Percentiles rank a stretch among this genome's conserved stretches.
Conservation (phyloP, 495 filamentous ascomycete genomes). For the Geopyxis carbonaria region DNA sequence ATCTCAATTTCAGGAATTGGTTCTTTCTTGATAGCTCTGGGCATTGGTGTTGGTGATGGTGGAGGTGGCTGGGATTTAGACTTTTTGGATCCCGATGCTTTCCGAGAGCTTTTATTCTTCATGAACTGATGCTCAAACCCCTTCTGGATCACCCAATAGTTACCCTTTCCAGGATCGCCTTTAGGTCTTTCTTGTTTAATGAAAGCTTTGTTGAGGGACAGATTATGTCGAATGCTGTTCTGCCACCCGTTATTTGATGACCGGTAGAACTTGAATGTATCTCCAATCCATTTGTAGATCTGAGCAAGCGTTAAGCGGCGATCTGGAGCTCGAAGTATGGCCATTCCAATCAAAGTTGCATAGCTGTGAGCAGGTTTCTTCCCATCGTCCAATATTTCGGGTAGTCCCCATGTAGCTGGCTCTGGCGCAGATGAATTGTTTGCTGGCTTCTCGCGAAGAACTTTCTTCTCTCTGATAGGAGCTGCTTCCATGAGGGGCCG, state of each 20-base stretch:
- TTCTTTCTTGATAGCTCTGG: background rate
- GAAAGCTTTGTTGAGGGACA: conserved; percentile 96
- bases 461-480: conserved; percentile 51
- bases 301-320: conserved; percentile 80
- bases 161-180: conserved; percentile 95
- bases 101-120: conserved; percentile 57
- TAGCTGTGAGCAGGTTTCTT: conserved; percentile 83
- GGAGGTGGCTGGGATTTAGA: background rate
- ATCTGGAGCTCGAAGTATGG: conserved; percentile 72
- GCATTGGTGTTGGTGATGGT: background rate
- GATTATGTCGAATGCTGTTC: conserved; percentile 95
- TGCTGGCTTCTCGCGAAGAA: conserved; percentile 17
- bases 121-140: conserved; percentile 77
- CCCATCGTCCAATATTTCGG: conserved; percentile 68
- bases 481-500: conserved; percentile 54
- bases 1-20: conserved; percentile 13
- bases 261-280: conserved; percentile 78
- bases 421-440: conserved; percentile 12
- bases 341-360: conserved; percentile 91
- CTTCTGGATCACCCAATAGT: conserved; percentile 88
- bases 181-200: conserved; percentile 91
- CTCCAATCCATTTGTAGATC: conserved; percentile 98
- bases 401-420: conserved; percentile 27
- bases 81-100: conserved; percentile 10
- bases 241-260: conserved; percentile 81